A percentile compares a stretch with the other conserved stretches of the same genome.
These are phyloP conservation scores for Phytophthora hybrid DNA, from an alignment of 352 stramenopile species.

Conservation along the genomic window DNA sequence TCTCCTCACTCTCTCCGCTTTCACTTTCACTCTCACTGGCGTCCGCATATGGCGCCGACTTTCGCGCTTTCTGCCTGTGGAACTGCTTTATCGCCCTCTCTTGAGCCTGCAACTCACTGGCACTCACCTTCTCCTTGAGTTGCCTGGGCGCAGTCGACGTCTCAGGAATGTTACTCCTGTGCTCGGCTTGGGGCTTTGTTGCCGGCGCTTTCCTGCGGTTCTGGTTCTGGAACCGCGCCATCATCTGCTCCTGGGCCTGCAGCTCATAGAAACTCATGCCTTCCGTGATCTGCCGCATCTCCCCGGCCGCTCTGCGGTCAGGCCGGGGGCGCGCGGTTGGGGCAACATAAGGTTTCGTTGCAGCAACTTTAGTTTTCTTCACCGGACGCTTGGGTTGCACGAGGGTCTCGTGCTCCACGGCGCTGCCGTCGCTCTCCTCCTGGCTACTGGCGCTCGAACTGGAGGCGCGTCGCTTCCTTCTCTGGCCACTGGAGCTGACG, in stretches of 20 bases:
- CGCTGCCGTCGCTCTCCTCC: conserved; percentile 11
- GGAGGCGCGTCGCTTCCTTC: conserved; percentile 17
- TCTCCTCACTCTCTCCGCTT: conserved; percentile 25
- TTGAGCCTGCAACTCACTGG: conserved; percentile 19
- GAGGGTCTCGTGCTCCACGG: conserved; percentile 10
- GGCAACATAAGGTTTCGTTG: conserved; percentile 13
- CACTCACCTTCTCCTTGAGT: background rate
- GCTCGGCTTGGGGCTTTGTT: conserved; percentile 1
- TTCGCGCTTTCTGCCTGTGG: conserved; percentile 20
- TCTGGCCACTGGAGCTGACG: background rate
- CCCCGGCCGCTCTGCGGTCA: conserved; percentile 7
- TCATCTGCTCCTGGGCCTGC: conserved; percentile 58
- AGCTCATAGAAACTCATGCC: conserved; percentile 57
- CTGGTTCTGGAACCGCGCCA: conserved; percentile 48
- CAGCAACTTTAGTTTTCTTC: conserved; percentile 33
- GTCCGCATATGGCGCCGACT: conserved; percentile 7
- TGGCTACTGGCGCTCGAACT: conserved; percentile 9
- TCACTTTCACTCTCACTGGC: conserved; percentile 21
- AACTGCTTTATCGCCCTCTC: conserved; percentile 10
- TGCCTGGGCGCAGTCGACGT: background rate
- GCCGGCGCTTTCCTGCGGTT: conserved; percentile 30
- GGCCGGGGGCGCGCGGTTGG: conserved; percentile 3
- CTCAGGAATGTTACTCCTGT: background rate
- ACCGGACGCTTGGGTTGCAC: conserved; percentile 14
- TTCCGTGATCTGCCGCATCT: conserved; percentile 45